Base-by-base conservation (phyloP, 225 moss, liverwort and hornwort species). In the Straminergon stramineum region DNA sequence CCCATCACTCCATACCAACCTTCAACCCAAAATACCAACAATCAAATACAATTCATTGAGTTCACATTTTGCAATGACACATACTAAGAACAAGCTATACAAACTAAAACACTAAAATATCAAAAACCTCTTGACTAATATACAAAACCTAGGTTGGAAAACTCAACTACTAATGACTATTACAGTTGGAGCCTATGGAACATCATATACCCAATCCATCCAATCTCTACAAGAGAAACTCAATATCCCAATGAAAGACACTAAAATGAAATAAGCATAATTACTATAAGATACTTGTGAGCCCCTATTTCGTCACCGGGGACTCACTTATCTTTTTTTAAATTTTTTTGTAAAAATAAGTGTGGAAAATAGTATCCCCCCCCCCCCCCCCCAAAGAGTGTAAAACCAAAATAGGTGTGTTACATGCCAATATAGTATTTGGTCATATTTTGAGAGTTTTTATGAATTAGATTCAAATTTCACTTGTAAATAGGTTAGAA, bases 151-250 rank as follows among this genome's bases (percentile, higher is more conserved):
- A 34, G 5, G 9, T 10, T 66, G 2, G 9, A 63, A 65, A 66
- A 66, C 1, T 17, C 3, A 65, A 65, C 32, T 34, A 34, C 5
- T 66, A 9, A 34, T 34, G 8, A 66, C 17, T 17, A 66, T 66
- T 18, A 34, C 2, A 66, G 0, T 5, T 2, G 0, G 0, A 66
- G 34, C 34, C 1, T 1, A 5, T 66, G 2, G 34, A 11, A 37
- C 41, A 26, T 41, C 3, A 41, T 9, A 71, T 5, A 68, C 1
- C 7, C n/a, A 70, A 70, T 70, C 13, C 23, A 71, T 71, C 15
- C 15, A 71, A 5, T 26, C 9, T 41, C 3, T 71, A 15, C 2
- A 41, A 1, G 2, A 26, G 1, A 41, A 71, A 24, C 0, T 41
- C 26, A 71, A 41, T 24, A 71, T 27, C 1, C 8, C 41, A 71